phyloP scores from a whole-genome alignment of 2,329 filamentous ascomycete species.

The Aureobasidium leucospermi region DNA sequence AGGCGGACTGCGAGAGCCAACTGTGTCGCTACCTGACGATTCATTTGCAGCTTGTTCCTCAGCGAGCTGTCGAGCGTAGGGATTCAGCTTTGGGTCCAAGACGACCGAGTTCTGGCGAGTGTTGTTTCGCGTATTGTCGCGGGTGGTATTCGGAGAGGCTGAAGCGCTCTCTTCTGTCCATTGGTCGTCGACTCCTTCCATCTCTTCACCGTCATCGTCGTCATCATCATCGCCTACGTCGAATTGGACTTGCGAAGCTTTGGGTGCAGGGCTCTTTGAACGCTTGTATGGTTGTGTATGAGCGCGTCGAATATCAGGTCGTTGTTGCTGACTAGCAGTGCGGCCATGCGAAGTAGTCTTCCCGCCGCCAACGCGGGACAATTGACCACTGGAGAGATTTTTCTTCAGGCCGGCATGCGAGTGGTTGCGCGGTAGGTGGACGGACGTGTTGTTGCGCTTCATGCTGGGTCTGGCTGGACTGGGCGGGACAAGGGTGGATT shows the following conservation, averaged over 20 bases:
- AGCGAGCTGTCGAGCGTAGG: conserved; percentile 7
- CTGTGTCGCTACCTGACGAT: conserved; percentile 1
- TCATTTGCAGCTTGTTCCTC: conserved; percentile 2
- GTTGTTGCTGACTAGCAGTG: conserved; percentile 12
- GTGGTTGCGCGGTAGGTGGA: conserved; percentile 30
- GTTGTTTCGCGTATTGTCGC: conserved; percentile 18
- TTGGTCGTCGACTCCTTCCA: conserved; percentile 19
- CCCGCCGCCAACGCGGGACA: conserved; percentile 29
- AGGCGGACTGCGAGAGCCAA: background rate
- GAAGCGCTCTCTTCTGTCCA: conserved; percentile 20
- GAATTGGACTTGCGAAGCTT: conserved; percentile 34
- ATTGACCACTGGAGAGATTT: conserved; percentile 34
- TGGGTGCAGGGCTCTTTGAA: conserved; percentile 24
- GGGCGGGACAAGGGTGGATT: conserved; percentile 21
- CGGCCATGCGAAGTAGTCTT: conserved; percentile 27
- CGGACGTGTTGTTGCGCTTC: conserved; percentile 37
- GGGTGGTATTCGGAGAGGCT: conserved; percentile 18
- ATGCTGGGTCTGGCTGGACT: conserved; percentile 26
- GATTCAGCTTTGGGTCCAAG: conserved; percentile 15
- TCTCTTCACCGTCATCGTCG: conserved; percentile 18
- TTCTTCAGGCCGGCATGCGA: conserved; percentile 26
- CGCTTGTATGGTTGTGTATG: conserved; percentile 20
- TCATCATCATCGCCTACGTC: conserved; percentile 27
- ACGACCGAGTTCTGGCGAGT: conserved; percentile 19
- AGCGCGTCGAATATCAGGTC: conserved; percentile 16